A percentile compares a stretch with the other conserved stretches of the same genome.
These are phyloP conservation scores for Pelargonium cotyledonis DNA, from an alignment of 441 rosid genomes.

Conservation along the genomic window DNA sequence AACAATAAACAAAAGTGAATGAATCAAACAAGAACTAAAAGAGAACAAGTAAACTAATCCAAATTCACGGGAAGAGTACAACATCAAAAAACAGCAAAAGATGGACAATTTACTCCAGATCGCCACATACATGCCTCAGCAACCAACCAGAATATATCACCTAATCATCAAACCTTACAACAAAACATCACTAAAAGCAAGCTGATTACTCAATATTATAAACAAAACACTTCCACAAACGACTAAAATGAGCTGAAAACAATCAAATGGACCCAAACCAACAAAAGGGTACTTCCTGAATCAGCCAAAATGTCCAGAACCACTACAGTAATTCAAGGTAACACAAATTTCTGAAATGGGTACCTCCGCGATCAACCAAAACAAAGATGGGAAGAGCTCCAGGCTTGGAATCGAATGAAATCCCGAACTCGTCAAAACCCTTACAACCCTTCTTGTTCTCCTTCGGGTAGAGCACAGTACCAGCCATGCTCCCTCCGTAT, in stretches of 20 bases:
- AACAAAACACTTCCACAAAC: not conserved
- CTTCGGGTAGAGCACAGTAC: constrained; percentile 65
- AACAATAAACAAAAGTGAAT: not conserved
- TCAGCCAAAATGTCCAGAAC: not conserved
- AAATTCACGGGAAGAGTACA: not conserved
- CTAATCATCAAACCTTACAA: not conserved
- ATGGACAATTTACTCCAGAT: not conserved
- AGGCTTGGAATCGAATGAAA: constrained; percentile 65
- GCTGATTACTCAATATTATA: not conserved
- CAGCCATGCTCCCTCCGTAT: constrained; percentile 99
- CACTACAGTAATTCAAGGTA: not conserved
- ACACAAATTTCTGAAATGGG: not conserved
- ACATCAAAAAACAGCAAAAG: not conserved
- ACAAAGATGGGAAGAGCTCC: constrained; percentile 87
- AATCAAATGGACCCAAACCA: not conserved
- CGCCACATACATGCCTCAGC: not conserved
- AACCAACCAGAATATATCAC: not conserved
- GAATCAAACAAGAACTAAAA: not conserved
- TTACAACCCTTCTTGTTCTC: constrained; percentile 75
- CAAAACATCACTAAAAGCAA: not conserved
- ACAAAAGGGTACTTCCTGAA: not conserved
- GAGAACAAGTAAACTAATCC: not conserved
- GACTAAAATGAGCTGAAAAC: not conserved
- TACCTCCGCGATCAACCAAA: constrained; percentile 95
- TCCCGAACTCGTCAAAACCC: constrained; percentile 54